These are phyloP conservation scores for Rhizopus delemar DNA, from an alignment of 371 early-diverging fungal genomes.

Conservation along the genomic window DNA sequence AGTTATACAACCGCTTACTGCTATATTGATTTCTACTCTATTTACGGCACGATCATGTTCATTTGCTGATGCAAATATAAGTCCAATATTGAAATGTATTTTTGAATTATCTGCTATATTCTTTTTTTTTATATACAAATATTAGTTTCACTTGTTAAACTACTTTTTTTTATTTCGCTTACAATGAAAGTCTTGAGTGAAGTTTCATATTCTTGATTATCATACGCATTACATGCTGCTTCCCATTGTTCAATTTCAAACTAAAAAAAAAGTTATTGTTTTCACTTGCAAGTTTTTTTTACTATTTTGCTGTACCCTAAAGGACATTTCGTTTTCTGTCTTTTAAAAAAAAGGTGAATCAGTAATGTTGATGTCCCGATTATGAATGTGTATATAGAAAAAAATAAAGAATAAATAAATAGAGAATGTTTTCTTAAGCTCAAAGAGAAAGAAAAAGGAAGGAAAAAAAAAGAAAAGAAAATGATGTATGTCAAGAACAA, in stretches of 20 bases:
- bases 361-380: background rate
- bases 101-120: constrained; percentile 87
- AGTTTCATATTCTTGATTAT: constrained; percentile 42
- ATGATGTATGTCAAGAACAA: background rate
- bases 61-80: constrained; percentile 72
- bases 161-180: constrained; percentile 10
- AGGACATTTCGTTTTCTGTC: constrained; percentile 14
- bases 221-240: constrained; percentile 47
- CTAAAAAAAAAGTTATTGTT: constrained; percentile 14
- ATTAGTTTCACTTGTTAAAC: background rate
- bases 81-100: constrained; percentile 93
- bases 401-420: constrained; percentile 10
- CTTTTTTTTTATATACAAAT: constrained; percentile 1
- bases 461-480: constrained; percentile 2
- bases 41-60: constrained; percentile 85
- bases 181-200: constrained; percentile 47
- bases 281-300: background rate
- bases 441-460: background rate
- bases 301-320: constrained; percentile 14
- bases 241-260: constrained; percentile 55
- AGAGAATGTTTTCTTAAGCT: no score
- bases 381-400: background rate
- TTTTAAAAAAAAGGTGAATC: background rate
- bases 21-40: background rate
- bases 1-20: background rate